Base-by-base conservation (phyloP, 306 rosid genomes). In the Canavalia gladiata region DNA sequence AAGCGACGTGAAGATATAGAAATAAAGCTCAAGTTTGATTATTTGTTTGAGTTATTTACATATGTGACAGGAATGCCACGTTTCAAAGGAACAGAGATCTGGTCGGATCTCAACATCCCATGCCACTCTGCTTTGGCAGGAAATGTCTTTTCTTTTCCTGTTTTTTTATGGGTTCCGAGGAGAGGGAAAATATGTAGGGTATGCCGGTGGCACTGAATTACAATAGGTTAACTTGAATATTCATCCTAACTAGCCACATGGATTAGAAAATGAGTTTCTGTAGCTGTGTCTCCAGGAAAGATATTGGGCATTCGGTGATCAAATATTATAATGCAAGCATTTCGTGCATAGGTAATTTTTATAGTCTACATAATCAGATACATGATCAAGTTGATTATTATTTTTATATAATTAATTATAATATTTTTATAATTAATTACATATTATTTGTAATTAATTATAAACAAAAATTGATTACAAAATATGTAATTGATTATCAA, bases 41-140 rank as follows among this genome's bases (percentile, higher is more conserved):
- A 73, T 82, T 52, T 77, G 83, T 72, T 33, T 58, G 84, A 39
- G 73, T 69, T 71, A 72, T 86, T 50, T 69, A 37, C 57, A 62
- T 13, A 46, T 73, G 59, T 82, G 85, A 51, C 90, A 77, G 55
- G 64, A 58, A 25, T 84, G 86, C 68, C 80, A 76, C 76, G 77
- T 80, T 68, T 72, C 76, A 66, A 85, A 86, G 92, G 91, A 81
- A 83, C 91, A 90, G 0, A 6, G 34, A 81, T 74, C 81, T 83
- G 86, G 73, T 79, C 50, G 76, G 73, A 85, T 75, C 76, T 90
- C 86, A 82, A 82, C 94, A 71, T 73, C 89, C 89, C 94, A 90
- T 56, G 29, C 91, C 84, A 63, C 47, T 67, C 58, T 83, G 83
- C 67, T 76, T 69, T 60, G 1, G 31, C 63, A 13, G 56, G 62